Conservation (phyloP, 805 yeast genomes). For the Ogataea henricii region DNA sequence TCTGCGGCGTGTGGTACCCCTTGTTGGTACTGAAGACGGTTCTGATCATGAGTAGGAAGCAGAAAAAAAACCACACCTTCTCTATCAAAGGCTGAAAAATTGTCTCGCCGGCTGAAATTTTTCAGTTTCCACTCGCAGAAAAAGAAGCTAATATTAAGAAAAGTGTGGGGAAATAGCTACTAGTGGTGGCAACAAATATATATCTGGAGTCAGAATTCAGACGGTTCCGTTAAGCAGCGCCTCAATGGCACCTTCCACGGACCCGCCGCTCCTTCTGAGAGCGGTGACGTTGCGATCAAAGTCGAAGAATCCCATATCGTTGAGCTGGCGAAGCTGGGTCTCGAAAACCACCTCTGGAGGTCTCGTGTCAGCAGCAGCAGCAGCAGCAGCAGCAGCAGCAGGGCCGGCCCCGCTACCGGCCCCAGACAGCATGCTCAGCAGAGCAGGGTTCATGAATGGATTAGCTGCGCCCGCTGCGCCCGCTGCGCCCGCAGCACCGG, state of each 20-base stretch:
- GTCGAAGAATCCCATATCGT: constrained; percentile 86
- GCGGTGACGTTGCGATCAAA: constrained; percentile 92
- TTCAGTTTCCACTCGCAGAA: background rate
- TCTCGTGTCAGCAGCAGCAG: constrained; percentile 66
- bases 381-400: constrained; percentile 70
- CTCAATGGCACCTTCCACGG: constrained; percentile 95
- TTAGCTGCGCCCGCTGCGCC: constrained; percentile 32
- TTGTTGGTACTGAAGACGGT: constrained; percentile 26
- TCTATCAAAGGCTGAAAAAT: background rate
- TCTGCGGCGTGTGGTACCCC: constrained; percentile 23
- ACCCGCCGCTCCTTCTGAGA: constrained; percentile 92
- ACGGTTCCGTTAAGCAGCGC: constrained; percentile 68
- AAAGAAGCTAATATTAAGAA: background rate
- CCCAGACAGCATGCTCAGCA: constrained; percentile 51
- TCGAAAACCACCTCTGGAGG: constrained; percentile 84
- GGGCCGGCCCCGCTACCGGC: constrained; percentile 29
- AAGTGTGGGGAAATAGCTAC: constrained; percentile 5
- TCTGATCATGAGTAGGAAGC: constrained; percentile 14
- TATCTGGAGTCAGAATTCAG: constrained; percentile 23
- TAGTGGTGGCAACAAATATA: background rate
- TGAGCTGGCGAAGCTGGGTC: constrained; percentile 68
- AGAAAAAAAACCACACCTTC: too few species aligned
- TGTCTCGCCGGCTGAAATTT: background rate
- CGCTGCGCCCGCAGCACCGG: constrained; percentile 32
- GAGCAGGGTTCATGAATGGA: constrained; percentile 51